Evolutionary conservation across 768 basidiomycete species (phyloP), one percentile per base, ranked within the genome.

Genomic region (Leccinum uliginosum): DNA sequence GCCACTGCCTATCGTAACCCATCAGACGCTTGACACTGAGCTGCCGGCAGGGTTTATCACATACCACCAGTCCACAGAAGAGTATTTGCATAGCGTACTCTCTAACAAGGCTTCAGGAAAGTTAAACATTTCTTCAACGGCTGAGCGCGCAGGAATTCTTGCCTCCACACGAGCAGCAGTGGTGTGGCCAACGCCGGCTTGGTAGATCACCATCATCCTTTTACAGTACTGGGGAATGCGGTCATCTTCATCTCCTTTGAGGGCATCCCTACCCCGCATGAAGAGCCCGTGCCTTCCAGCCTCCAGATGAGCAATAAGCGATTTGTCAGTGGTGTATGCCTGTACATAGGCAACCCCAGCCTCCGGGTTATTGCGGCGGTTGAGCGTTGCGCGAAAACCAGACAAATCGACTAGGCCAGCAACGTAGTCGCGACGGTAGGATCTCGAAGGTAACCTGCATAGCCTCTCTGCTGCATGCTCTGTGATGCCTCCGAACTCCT

Each of bases 261-360:
- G 56, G 10, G 56, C 45, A 32, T 57, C 51, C 3, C 1, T 47
- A 14, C 45, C 51, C 9, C n/a, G 51, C 51, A 57, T 57, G 50
- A 57, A 57, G 1, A 57, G 56, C 6, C 56, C 45, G 7, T 57
- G 56, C 24, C 56, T 51, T 2, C 56, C 56, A 10, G 45, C 56
- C 46, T 57, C 51, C 40, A 57, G n/a, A 21, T 57, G 51, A 14
- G 56, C 51, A 29, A 57, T 57, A 10, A 52, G 51, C 0, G 51
- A 47, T 21, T 57, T 57, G 3, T 57, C 56, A 0, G 51, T 57
- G 19, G 51, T 57, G 21, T 57, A 57, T 23, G 56, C 51, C 4
- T 57, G 51, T 7, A 57, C n/a, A 50, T 56, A 56, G 24, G 32
- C 32, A 12, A 32, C 6, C 6, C 11, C 14, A 1, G 19, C 4